Evolutionary conservation across 805 yeast genomes (phyloP).

Genomic region (Jamesozyma jinghongensis): DNA sequence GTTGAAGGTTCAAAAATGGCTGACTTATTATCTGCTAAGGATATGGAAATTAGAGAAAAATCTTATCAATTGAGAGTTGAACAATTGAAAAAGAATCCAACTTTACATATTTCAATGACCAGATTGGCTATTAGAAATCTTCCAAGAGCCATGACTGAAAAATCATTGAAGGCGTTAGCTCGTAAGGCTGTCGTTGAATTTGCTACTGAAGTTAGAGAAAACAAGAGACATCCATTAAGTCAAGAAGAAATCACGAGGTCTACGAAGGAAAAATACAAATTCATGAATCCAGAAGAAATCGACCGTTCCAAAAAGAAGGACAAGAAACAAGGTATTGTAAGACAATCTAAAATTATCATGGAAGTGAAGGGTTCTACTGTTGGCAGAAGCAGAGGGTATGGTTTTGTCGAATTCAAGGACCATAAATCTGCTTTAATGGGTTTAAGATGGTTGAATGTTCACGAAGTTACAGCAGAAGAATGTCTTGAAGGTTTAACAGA

Average conservation of each 20-base stretch:
- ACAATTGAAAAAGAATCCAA: constrained; percentile 83
- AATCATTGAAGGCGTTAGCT: constrained; percentile 82
- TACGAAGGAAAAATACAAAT: constrained; percentile 48
- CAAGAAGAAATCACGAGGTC: constrained; percentile 86
- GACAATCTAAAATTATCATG: constrained; percentile 85
- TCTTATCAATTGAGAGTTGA: constrained; percentile 79
- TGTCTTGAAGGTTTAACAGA: constrained; percentile 60
- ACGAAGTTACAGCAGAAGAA: constrained; percentile 66
- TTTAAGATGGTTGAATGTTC: constrained; percentile 93
- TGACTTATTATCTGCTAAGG: constrained; percentile 53
- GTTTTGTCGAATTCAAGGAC: constrained; percentile 86
- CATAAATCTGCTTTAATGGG: constrained; percentile 94
- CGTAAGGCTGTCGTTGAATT: constrained; percentile 91
- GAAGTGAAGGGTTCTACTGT: constrained; percentile 79
- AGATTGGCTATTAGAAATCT: constrained; percentile 90
- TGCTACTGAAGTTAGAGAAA: constrained; percentile 77
- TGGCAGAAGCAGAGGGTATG: constrained; percentile 95
- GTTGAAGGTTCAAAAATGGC: constrained; percentile 75
- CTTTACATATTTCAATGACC: constrained; percentile 86
- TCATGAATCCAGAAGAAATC: constrained; percentile 33
- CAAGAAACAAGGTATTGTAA: constrained; percentile 82
- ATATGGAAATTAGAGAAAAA: constrained; percentile 79
- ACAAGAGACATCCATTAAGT: constrained; percentile 69
- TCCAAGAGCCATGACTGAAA: constrained; percentile 86
- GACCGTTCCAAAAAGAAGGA: constrained; percentile 40